phyloP scores from a whole-genome alignment of 2,329 filamentous ascomycete species.

The Pseudonectria foliicola region DNA sequence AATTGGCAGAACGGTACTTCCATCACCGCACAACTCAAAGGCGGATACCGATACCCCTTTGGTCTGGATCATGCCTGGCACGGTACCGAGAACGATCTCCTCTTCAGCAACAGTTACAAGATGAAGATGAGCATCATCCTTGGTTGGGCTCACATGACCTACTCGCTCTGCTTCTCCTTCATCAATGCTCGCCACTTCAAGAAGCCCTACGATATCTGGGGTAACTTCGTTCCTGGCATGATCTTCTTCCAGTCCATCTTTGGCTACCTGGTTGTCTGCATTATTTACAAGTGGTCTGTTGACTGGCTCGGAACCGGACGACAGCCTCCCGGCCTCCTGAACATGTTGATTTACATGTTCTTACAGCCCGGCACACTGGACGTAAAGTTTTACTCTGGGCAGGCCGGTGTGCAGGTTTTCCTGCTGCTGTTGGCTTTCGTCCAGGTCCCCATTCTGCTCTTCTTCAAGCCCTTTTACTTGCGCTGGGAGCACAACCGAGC shows the following conservation, averaged over 20 bases:
- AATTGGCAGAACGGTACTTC: slow-evolving; percentile 58
- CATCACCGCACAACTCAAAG: slow-evolving; percentile 60
- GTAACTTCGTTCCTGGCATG: slow-evolving; percentile 96
- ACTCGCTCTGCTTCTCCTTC: slow-evolving; percentile 86
- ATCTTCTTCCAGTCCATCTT: slow-evolving; percentile 99
- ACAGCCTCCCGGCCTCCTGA: slow-evolving; percentile 79
- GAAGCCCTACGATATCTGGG: slow-evolving; percentile 90
- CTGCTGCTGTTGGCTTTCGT: slow-evolving; percentile 74
- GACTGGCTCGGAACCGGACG: slow-evolving; percentile 64
- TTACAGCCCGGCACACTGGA: slow-evolving; percentile 71
- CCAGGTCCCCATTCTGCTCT: slow-evolving; percentile 85
- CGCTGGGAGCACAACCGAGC: slow-evolving; percentile 89
- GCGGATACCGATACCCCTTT: slow-evolving; percentile 83
- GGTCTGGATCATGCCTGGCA: slow-evolving; percentile 97
- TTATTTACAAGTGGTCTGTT: slow-evolving; percentile 94
- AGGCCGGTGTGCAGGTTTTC: slow-evolving; percentile 66
- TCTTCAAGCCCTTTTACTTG: slow-evolving; percentile 93
- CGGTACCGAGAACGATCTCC: slow-evolving; percentile 84
- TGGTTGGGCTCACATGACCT: slow-evolving; percentile 98
- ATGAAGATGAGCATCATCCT: slow-evolving; percentile 99
- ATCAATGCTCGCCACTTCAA: slow-evolving; percentile 95
- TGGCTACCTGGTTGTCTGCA: slow-evolving; percentile 87
- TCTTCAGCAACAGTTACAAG: slow-evolving; percentile 98
- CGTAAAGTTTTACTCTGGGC: slow-evolving; percentile 69
- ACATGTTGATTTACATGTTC: slow-evolving; percentile 99